Base-by-base conservation (phyloP, 768 basidiomycete genomes). In the Leccinum truebloodii region DNA sequence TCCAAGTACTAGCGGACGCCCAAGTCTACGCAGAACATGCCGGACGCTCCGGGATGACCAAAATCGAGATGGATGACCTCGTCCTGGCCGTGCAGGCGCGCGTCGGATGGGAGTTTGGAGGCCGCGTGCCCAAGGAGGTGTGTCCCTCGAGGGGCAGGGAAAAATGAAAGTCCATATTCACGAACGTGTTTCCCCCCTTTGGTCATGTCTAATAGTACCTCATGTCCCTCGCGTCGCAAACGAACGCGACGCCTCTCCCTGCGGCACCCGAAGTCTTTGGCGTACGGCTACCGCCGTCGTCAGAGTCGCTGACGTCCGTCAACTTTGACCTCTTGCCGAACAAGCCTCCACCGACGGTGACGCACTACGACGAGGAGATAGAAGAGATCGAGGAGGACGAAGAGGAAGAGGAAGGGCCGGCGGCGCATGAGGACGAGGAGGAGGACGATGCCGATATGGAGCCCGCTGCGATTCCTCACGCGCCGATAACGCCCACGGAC, bases 51-150 rank as follows among this genome's bases (percentile, higher is more conserved):
- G 89, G 88, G 60, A 34, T 18, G 20, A 55, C 71, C 54, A 92
- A 89, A 76, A 80, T 94, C 57, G 92, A 93, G 64, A 84, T 88
- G 80, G 92, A 94, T 63, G 92, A 94, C 73, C 78, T 91, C 52
- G 82, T 84, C 4, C 79, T 94, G 44, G 90, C 92, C 2, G 87
- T 93, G 5, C 92, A 94, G 73, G 91, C 92, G 6, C 86, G 92
- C 59, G 93, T 94, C 4, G 93, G 92, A 48, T 94, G 93, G 93
- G 93, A 94, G 73, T 90, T 93, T 71, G 92, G 92, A 24, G 92
- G 93, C 6, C 82, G 92, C 41, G 85, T 94, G 30, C 92, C 92
- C 3, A 94, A 94, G 76, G 92, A 94, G 85, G 92, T 94, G 59
- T 30, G 78, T 73, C 51, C 41, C 18, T 24, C 20, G n/a, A 13